Evolutionary conservation across 768 basidiomycete species (phyloP).

Genomic region (Tulasnella sp.): DNA sequence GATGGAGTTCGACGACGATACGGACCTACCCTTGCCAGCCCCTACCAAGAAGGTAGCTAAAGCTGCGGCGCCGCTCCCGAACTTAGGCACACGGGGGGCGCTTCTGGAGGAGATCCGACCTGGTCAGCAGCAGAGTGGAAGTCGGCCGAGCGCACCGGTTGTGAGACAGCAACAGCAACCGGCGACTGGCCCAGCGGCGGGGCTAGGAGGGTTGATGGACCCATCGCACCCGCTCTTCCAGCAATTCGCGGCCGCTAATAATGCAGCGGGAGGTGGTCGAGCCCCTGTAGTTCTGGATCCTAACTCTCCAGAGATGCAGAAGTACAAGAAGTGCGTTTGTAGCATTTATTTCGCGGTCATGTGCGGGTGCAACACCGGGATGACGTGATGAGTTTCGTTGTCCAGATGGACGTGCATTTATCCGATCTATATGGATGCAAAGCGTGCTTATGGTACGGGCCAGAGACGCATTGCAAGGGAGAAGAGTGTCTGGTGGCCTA

Average conservation of each 20-base stretch:
- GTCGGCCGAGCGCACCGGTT: background rate
- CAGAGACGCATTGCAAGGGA: conserved; percentile 69
- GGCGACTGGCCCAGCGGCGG: background rate
- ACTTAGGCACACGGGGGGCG: conserved; percentile 58
- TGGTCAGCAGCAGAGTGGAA: background rate
- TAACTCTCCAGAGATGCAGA: conserved; percentile 49
- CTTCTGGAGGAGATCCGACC: conserved; percentile 57
- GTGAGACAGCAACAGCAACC: background rate
- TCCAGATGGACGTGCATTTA: conserved; percentile 90
- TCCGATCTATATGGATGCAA: conserved; percentile 94
- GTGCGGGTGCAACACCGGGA: too few species aligned
- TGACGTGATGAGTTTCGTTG: too few species aligned
- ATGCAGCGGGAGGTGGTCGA: background rate
- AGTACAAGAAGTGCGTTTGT: conserved; percentile 63
- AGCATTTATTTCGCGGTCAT: too few species aligned
- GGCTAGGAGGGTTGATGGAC: background rate
- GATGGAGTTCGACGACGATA: conserved; percentile 84
- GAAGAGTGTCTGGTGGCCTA: conserved; percentile 87
- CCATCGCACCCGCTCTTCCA: background rate
- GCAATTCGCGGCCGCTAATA: background rate
- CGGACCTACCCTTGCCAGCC: conserved; percentile 69
- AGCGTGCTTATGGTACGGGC: conserved; percentile 74
- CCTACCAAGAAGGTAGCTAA: background rate
- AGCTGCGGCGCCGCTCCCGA: conserved; percentile 34
- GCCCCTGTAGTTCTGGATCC: background rate